phyloP scores from a whole-genome alignment of 805 yeast genomes.

The Cyberlindnera maclurae region DNA sequence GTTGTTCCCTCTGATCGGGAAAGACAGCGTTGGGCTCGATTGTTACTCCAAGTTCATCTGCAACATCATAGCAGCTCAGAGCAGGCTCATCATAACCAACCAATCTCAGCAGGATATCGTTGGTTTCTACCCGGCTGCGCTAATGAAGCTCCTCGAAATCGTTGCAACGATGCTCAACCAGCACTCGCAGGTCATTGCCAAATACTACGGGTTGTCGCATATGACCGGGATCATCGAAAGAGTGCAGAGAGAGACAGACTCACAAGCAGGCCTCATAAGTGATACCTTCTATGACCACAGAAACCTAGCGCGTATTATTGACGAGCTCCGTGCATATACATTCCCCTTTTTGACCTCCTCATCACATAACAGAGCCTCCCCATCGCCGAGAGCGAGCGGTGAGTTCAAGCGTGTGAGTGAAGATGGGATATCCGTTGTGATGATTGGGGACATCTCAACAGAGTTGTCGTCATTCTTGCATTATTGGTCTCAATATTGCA shows the following conservation, averaged over 20 bases:
- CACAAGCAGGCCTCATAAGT: constrained; percentile 83
- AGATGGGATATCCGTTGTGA: constrained; percentile 45
- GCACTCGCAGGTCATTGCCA: constrained; percentile 72
- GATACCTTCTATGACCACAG: constrained; percentile 81
- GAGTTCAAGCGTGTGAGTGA: constrained; percentile 27
- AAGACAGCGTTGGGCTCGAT: constrained; percentile 61
- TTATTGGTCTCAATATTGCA: constrained; percentile 77
- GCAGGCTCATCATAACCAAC: constrained; percentile 53
- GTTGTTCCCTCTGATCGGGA: constrained; percentile 79
- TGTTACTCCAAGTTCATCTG: constrained; percentile 85
- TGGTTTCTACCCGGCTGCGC: constrained; percentile 52
- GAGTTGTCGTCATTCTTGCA: constrained; percentile 75
- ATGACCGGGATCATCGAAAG: constrained; percentile 62
- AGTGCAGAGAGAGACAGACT: constrained; percentile 82
- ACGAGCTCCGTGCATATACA: constrained; percentile 48
- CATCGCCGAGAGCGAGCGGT: constrained; percentile 21
- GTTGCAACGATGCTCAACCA: constrained; percentile 80
- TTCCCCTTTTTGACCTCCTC: constrained; percentile 32
- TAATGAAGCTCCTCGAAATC: constrained; percentile 70
- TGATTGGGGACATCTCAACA: constrained; percentile 56
- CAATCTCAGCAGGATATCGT: constrained; percentile 33
- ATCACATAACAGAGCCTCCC: constrained; percentile 8
- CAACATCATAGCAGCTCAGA: constrained; percentile 72
- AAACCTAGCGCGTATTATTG: constrained; percentile 46
- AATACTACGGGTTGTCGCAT: constrained; percentile 59